These are phyloP conservation scores for Suhomyces chickasaworum DNA, from an alignment of 1,139 yeast genomes.

Conservation along the genomic window DNA sequence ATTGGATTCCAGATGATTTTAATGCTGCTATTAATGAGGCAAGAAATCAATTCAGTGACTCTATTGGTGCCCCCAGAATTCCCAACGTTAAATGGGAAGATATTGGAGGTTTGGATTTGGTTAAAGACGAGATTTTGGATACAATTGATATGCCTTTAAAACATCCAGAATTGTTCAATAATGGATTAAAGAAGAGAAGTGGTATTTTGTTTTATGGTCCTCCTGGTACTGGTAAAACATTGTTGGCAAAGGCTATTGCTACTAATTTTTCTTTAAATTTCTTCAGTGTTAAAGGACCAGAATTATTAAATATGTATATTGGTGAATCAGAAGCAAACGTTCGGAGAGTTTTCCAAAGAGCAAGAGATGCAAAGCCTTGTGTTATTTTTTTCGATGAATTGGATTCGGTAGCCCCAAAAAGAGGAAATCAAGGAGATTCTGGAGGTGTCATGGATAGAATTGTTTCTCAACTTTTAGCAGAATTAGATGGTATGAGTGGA, in stretches of 20 bases:
- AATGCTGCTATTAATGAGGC: conserved; percentile 78
- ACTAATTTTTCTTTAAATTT: conserved; percentile 91
- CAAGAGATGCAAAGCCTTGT: conserved; percentile 96
- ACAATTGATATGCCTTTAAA: conserved; percentile 95
- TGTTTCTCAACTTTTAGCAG: conserved; percentile 91
- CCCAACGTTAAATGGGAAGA: conserved; percentile 96
- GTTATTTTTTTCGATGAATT: conserved; percentile 95
- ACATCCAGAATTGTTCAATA: conserved; percentile 84
- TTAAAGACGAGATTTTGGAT: conserved; percentile 89
- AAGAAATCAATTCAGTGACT: conserved; percentile 83
- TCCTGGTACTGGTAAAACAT: conserved; percentile 96
- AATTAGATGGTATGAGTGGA: conserved; percentile 92
- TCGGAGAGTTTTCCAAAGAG: conserved; percentile 87
- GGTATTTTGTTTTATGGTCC: conserved; percentile 97
- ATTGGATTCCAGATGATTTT: conserved; percentile 64
- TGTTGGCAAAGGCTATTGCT: conserved; percentile 94
- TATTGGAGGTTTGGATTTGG: conserved; percentile 87
- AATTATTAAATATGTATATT: conserved; percentile 91
- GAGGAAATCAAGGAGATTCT: conserved; percentile 97
- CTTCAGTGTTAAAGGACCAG: conserved; percentile 96
- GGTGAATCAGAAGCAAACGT: conserved; percentile 99
- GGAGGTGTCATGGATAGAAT: conserved; percentile 99
- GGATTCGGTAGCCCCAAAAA: conserved; percentile 96
- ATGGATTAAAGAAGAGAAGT: conserved; percentile 89
- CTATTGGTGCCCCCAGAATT: conserved; percentile 95